phyloP scores from a whole-genome alignment of 2,329 filamentous ascomycete species.

The Pseudofabraea citricarpa region DNA sequence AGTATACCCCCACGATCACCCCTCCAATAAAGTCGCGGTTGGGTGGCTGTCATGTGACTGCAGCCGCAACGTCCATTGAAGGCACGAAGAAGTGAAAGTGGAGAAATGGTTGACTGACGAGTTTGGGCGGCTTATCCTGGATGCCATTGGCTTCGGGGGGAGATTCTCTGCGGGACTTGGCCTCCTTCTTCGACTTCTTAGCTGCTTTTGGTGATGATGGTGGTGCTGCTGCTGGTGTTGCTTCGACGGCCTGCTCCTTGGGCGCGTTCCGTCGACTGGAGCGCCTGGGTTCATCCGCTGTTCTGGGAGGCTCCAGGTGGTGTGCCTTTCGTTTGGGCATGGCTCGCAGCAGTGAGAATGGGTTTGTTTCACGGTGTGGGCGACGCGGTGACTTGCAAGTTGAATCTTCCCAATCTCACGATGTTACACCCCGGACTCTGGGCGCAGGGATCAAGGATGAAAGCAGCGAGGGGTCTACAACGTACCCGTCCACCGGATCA shows the following conservation, averaged over 20 bases:
- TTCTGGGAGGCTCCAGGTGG: slow-evolving; percentile 9
- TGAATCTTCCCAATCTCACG: not conserved
- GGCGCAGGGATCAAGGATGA: not conserved
- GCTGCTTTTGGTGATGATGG: not conserved
- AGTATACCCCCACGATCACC: not conserved
- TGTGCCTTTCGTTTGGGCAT: slow-evolving; percentile 25
- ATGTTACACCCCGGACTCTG: slow-evolving; percentile 1
- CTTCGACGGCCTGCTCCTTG: slow-evolving; percentile 7
- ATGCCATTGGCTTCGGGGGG: not conserved
- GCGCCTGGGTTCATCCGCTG: slow-evolving; percentile 15
- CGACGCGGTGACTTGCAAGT: not conserved
- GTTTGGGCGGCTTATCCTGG: not conserved
- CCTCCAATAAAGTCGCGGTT: no score
- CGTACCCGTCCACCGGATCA: not conserved
- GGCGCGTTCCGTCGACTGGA: slow-evolving; percentile 17
- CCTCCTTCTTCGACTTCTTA: slow-evolving; percentile 7
- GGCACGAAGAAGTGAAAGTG: not conserved
- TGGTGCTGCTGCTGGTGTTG: slow-evolving; percentile 2
- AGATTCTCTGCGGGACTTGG: slow-evolving; percentile 1
- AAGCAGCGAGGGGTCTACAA: not conserved
- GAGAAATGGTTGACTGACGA: not conserved
- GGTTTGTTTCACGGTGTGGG: not conserved
- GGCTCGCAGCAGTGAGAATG: not conserved
- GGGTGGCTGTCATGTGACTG: no score
- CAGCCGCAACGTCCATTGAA: no score